Evolutionary conservation across 805 yeast genomes (phyloP).

Genomic region (Candida cerambycidarum): DNA sequence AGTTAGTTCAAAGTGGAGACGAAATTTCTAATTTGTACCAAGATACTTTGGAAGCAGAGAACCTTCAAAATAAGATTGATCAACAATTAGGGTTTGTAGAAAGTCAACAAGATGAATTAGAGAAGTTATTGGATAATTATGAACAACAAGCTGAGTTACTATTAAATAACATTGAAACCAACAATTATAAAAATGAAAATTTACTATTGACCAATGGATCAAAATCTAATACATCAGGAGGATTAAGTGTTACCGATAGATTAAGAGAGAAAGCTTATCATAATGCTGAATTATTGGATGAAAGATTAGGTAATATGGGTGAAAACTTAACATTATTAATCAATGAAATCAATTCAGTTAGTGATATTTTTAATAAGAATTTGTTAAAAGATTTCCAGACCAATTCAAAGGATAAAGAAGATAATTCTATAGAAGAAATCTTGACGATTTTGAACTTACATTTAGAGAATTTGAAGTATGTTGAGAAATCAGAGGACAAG

Average conservation of each 20-base stretch:
- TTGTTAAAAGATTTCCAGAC: constrained; percentile 37
- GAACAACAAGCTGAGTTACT: constrained; percentile 68
- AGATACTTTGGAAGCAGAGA: constrained; percentile 80
- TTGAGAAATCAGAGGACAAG: constrained; percentile 69
- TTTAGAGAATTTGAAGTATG: constrained; percentile 83
- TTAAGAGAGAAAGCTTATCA: constrained; percentile 87
- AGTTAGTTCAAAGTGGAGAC: constrained; percentile 80
- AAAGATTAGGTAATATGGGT: constrained; percentile 75
- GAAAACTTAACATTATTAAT: constrained; percentile 73
- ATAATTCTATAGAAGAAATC: constrained; percentile 60
- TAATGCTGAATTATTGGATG: constrained; percentile 82
- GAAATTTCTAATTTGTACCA: constrained; percentile 75
- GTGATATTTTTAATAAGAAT: constrained; percentile 71
- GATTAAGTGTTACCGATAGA: constrained; percentile 65
- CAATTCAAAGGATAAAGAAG: constrained; percentile 21
- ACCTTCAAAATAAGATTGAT: constrained; percentile 80
- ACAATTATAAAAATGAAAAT: constrained; percentile 14
- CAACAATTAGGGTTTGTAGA: constrained; percentile 84
- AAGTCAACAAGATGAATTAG: constrained; percentile 90
- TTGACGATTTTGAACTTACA: constrained; percentile 84
- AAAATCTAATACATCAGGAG: constrained; percentile 23
- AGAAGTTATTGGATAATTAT: constrained; percentile 74
- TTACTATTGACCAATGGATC: constrained; percentile 11
- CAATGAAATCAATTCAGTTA: constrained; percentile 78
- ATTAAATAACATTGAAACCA: constrained; percentile 37